Percentiles rank a stretch among this genome's conserved stretches.
Evolutionary conservation across 352 stramenopile species (phyloP).

Genomic region (Elongisporangium undulatum): DNA sequence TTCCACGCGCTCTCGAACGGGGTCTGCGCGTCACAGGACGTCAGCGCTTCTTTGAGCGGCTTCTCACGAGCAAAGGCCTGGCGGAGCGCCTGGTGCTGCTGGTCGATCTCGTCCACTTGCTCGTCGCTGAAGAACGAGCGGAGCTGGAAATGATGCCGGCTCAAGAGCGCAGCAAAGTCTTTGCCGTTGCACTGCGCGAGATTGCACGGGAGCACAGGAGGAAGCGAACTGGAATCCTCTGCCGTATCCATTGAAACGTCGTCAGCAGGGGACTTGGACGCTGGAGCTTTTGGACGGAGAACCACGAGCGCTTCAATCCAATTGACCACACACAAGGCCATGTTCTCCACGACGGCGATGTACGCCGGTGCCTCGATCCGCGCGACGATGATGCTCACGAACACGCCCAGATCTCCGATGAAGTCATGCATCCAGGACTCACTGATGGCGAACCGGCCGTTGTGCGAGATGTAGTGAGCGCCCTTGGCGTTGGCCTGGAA

Average conservation of each 20-base stretch:
- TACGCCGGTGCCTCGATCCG: constrained; percentile 16
- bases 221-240: constrained; percentile 6
- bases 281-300: constrained; percentile 15
- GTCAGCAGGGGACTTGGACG: constrained; percentile 5
- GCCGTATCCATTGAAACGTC: neutral
- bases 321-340: constrained; percentile 18
- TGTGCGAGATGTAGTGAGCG: constrained; percentile 15
- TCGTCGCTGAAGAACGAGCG: constrained; percentile 20
- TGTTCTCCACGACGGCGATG: constrained; percentile 18
- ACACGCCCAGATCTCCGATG: constrained; percentile 33
- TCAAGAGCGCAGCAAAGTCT: constrained; percentile 40
- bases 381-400: constrained; percentile 27
- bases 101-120: constrained; percentile 24
- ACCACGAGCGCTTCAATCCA: constrained; percentile 26
- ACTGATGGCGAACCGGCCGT: constrained; percentile 23
- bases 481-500: constrained; percentile 5
- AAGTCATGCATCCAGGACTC: constrained; percentile 32
- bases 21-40: constrained; percentile 15
- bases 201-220: constrained; percentile 46
- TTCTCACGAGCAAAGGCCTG: constrained; percentile 17
- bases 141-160: constrained; percentile 22
- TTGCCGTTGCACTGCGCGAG: constrained; percentile 36
- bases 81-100: constrained; percentile 25
- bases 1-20: constrained; percentile 44
- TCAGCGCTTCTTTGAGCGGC: constrained; percentile 13